Percentiles rank a stretch among this genome's conserved stretches.
Evolutionary conservation across 805 yeast species (phyloP).

Genomic region (Maudiozyma pseudohumilis): DNA sequence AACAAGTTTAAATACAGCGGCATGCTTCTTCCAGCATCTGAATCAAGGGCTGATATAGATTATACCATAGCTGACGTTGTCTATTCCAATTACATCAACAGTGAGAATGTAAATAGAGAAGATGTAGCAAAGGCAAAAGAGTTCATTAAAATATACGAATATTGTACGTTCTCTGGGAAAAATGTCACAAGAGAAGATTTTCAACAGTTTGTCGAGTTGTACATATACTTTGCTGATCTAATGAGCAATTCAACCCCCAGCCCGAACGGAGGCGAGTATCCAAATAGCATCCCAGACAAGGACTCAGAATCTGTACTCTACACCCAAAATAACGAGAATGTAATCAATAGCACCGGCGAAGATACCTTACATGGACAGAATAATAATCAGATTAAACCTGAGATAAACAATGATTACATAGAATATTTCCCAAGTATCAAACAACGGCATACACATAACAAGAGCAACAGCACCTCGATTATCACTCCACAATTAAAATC

Average conservation of each 20-base stretch:
- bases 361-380: too few relatives aligned
- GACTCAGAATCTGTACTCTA: neutral
- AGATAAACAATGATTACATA: too few relatives aligned
- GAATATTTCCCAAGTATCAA: too few relatives aligned
- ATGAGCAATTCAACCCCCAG: conserved; percentile 8
- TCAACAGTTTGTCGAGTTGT: conserved; percentile 44
- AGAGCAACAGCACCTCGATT: too few relatives aligned
- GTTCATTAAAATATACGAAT: conserved; percentile 52
- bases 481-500: too few relatives aligned
- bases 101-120: conserved; percentile 5
- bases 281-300: neutral
- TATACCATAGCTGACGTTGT: conserved; percentile 22
- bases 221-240: conserved; percentile 27
- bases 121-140: conserved; percentile 18
- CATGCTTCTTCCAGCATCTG: conserved; percentile 30
- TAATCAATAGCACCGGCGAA: neutral
- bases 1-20: conserved; percentile 47
- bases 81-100: conserved; percentile 13
- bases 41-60: conserved; percentile 16
- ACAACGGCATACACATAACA: too few relatives aligned
- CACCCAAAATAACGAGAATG: neutral
- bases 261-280: neutral
- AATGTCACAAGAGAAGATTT: conserved; percentile 52
- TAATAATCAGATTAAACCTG: too few relatives aligned
- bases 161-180: conserved; percentile 54